These are phyloP conservation scores for Eucalyptus pauciflora DNA, from an alignment of 345 rosid species.

Conservation along the genomic window DNA sequence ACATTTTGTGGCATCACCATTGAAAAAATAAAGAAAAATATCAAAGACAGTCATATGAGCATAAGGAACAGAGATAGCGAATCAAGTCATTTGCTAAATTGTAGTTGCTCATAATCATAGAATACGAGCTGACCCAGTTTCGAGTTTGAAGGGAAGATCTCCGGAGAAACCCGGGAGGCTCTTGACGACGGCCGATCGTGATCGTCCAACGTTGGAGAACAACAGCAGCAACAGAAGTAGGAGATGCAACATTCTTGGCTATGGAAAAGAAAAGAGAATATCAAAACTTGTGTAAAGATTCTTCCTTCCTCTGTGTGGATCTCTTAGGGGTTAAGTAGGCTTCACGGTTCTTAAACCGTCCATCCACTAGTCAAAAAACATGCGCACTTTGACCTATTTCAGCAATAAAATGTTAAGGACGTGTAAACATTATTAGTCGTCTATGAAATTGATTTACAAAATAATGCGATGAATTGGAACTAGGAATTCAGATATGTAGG, in stretches of 20 bases:
- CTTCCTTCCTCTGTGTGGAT: neutral
- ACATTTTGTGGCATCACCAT: neutral
- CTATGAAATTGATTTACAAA: neutral
- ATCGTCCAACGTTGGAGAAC: neutral
- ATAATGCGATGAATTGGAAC: neutral
- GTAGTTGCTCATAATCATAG: neutral
- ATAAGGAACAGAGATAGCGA: neutral
- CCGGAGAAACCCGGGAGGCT: conserved; percentile 8
- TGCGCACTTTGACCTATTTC: neutral
- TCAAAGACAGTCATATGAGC: neutral
- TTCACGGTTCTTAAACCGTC: neutral
- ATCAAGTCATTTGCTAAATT: neutral
- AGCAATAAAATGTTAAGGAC: neutral
- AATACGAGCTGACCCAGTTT: conserved; percentile 2
- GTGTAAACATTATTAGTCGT: neutral
- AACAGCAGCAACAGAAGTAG: neutral
- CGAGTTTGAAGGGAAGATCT: conserved; percentile 11
- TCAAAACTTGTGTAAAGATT: neutral
- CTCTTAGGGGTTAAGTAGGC: neutral
- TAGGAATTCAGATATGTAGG: neutral
- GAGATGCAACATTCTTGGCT: neutral
- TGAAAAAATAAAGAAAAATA: neutral
- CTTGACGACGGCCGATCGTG: neutral
- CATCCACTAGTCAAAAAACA: neutral
- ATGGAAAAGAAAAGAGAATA: neutral